These are phyloP conservation scores for Beta macrorhiza DNA, from an alignment of 179 eudicot genomes.

Conservation along the genomic window DNA sequence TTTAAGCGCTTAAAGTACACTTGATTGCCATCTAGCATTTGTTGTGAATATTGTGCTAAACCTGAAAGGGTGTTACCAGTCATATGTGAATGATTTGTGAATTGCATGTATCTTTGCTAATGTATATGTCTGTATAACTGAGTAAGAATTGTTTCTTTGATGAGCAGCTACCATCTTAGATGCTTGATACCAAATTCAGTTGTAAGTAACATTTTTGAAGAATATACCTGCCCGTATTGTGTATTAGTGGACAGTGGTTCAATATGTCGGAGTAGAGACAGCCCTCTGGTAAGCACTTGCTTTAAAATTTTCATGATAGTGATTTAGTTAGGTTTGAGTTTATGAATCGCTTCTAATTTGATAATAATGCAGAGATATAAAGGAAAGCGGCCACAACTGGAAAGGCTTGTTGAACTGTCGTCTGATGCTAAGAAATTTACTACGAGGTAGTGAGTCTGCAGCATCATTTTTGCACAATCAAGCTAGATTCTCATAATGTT, in stretches of 20 bases:
- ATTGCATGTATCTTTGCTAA: not conserved
- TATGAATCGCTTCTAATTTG: conserved; percentile 13
- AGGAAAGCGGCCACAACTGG: conserved; percentile 58
- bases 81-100: not conserved
- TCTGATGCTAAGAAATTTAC: conserved; percentile 59
- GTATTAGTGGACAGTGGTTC: conserved; percentile 60
- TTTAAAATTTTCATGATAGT: conserved; percentile 4
- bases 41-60: not conserved
- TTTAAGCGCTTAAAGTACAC: too few species aligned
- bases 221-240: conserved; percentile 66
- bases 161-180: conserved; percentile 67
- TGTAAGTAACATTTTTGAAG: conserved; percentile 28
- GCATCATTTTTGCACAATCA: not conserved
- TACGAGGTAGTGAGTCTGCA: conserved; percentile 49
- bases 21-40: not conserved
- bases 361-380: conserved; percentile 51
- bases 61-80: not conserved
- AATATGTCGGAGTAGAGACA: conserved; percentile 48
- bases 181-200: conserved; percentile 51
- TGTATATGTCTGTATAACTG: conserved; percentile 7
- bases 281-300: conserved; percentile 57
- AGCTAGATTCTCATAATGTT: not conserved
- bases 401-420: conserved; percentile 51
- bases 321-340: not conserved
- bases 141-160: conserved; percentile 14